These are phyloP conservation scores for Hordeum vulgare DNA, from an alignment of 176 grass and related monocot genomes.

Conservation along the genomic window MorexV3_pseudomolecules_assembly NC_058520.1:557151422-557151921, in stretches of 20 bases:
- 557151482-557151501: not conserved
- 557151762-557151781: not conserved
- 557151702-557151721: not conserved
- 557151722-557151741: not conserved
- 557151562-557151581: not conserved
- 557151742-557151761: not conserved
- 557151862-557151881: not conserved
- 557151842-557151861: not conserved
- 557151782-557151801: not conserved
- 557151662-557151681: not conserved
- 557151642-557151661: not conserved
- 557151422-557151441: too few relatives aligned
- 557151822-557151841: not conserved
- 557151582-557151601: not conserved
- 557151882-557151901: not conserved
- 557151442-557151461: too few relatives aligned
- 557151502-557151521: not conserved
- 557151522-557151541: not conserved
- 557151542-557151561: not conserved
- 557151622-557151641: not conserved
- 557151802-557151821: not conserved
- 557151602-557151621: not conserved
- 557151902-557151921: not conserved
- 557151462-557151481: not conserved
- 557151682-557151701: not conserved